A percentile compares a stretch with the other conserved stretches of the same genome.
These are phyloP conservation scores for Backusella mclennaniae DNA, from an alignment of 192 early-diverging fungal genomes.

Conservation along the genomic window DNA sequence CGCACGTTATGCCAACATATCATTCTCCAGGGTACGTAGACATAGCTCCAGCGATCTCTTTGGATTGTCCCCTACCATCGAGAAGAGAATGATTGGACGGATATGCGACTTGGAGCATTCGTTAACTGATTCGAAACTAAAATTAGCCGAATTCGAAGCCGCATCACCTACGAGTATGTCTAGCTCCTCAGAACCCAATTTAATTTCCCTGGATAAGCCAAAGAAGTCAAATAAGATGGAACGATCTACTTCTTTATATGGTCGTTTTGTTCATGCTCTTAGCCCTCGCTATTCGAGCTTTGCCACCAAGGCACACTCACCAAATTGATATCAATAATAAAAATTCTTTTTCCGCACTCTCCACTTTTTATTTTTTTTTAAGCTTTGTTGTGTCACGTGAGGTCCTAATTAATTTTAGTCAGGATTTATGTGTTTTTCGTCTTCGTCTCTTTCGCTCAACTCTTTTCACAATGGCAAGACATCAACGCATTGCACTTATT, in stretches of 20 bases:
- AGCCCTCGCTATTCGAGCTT: slow-evolving; percentile 6
- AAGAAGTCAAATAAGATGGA: neutral
- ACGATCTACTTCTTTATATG: slow-evolving; percentile 11
- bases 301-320: neutral
- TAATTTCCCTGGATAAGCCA: neutral
- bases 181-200: neutral
- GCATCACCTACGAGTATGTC: neutral
- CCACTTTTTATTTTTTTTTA: neutral
- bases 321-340: neutral
- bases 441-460: neutral
- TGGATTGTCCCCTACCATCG: neutral
- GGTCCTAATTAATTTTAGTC: neutral
- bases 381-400: neutral
- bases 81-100: slow-evolving; percentile 4
- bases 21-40: neutral
- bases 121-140: slow-evolving; percentile 9
- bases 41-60: neutral
- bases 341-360: neutral
- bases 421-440: slow-evolving; percentile 2
- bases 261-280: slow-evolving; percentile 14
- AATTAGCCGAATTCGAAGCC: slow-evolving; percentile 19
- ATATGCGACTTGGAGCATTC: slow-evolving; percentile 17
- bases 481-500: slow-evolving; percentile 7
- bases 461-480: slow-evolving; percentile 4
- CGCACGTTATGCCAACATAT: neutral